Evolutionary conservation across 495 filamentous ascomycete genomes (phyloP).

Genomic region (Pseudomonodictys pantanalensis): DNA sequence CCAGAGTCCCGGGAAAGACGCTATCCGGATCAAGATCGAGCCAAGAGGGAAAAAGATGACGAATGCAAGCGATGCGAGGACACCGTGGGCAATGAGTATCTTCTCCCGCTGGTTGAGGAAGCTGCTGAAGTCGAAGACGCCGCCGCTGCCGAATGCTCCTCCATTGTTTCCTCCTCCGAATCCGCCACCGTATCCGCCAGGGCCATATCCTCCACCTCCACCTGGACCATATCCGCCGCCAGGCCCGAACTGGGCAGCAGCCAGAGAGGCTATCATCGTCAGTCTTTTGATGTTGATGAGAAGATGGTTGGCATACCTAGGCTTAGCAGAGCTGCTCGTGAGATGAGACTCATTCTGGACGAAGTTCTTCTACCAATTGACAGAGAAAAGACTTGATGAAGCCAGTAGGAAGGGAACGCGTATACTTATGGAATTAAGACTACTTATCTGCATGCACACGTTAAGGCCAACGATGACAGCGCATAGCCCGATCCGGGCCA

Average conservation of each 20-base stretch:
- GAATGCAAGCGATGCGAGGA: slow-evolving; percentile 42
- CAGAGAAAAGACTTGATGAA: neutral
- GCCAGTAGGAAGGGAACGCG: neutral
- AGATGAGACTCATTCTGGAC: slow-evolving; percentile 4
- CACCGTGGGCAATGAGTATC: slow-evolving; percentile 41
- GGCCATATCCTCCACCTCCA: neutral
- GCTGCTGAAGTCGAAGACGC: neutral
- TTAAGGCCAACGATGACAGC: neutral
- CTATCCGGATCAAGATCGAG: slow-evolving; percentile 45
- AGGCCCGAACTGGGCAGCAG: slow-evolving; percentile 16
- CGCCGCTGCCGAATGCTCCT: neutral
- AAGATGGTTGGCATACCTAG: neutral
- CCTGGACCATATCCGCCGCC: slow-evolving; percentile 14
- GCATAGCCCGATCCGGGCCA: slow-evolving; percentile 1
- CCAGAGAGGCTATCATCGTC: slow-evolving; percentile 6
- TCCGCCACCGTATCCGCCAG: neutral
- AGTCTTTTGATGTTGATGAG: neutral
- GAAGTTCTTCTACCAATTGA: neutral
- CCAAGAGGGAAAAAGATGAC: slow-evolving; percentile 49
- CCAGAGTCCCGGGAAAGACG: slow-evolving; percentile 41
- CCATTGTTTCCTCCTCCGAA: neutral
- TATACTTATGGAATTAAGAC: neutral
- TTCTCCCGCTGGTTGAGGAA: slow-evolving; percentile 11
- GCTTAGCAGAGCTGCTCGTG: neutral
- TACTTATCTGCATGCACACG: slow-evolving; percentile 4